Evolutionary conservation across 768 basidiomycete species (phyloP).

Genomic region (Termitomyces sp.): DNA sequence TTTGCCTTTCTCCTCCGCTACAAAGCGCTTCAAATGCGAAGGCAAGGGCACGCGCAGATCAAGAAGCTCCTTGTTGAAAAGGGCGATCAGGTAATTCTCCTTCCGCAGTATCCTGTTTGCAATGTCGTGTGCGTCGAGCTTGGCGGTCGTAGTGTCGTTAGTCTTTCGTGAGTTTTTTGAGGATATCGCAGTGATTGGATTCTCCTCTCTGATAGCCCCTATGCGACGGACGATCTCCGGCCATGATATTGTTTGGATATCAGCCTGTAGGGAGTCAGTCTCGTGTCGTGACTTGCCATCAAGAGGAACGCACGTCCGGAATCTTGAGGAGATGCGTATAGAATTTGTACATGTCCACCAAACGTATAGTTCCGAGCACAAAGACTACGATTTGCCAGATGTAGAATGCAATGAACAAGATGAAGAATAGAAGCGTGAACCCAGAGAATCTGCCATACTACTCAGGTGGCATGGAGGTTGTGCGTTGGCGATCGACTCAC

Average conservation of each 20-base stretch:
- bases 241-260: constrained; percentile 98
- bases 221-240: constrained; percentile 90
- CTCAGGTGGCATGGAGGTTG: not conserved
- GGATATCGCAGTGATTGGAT: constrained; percentile 86
- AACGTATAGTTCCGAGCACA: constrained; percentile 63
- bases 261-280: constrained; percentile 50
- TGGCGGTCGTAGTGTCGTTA: constrained; percentile 68
- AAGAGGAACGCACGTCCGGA: constrained; percentile 68
- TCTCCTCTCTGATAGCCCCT: constrained; percentile 83
- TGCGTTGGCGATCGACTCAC: constrained; percentile 36
- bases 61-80: constrained; percentile 95
- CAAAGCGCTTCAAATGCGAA: constrained; percentile 41
- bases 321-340: constrained; percentile 92
- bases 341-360: constrained; percentile 94
- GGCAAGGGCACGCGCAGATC: constrained; percentile 86
- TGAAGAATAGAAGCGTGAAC: constrained; percentile 76
- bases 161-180: constrained; percentile 45
- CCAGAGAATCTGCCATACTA: constrained; percentile 64
- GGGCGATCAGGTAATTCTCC: constrained; percentile 96
- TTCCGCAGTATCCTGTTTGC: constrained; percentile 97
- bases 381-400: constrained; percentile 84
- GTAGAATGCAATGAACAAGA: constrained; percentile 85
- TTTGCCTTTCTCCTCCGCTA: constrained; percentile 52
- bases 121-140: constrained; percentile 95
- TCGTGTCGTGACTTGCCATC: not conserved